Conservation (phyloP, 2,329 filamentous ascomycete genomes). For the Plectosphaerella plurivora region DNA sequence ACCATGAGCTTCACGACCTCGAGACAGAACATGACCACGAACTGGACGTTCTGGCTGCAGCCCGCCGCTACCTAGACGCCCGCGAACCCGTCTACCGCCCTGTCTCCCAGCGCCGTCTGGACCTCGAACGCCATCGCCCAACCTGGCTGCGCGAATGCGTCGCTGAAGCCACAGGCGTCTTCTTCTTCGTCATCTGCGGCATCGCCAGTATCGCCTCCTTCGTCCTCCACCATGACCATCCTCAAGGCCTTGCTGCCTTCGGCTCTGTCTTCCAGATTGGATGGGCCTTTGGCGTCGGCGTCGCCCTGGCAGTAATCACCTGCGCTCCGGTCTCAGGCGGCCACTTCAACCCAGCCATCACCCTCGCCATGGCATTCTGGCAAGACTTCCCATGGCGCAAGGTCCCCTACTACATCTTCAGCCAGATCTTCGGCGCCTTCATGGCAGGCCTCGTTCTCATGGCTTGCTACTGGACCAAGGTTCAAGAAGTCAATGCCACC, state of each 20-base stretch:
- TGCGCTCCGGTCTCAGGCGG: slow-evolving; percentile 46
- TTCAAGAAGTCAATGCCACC: slow-evolving; percentile 18
- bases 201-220: slow-evolving; percentile 49
- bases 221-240: slow-evolving; percentile 39
- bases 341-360: slow-evolving; percentile 50
- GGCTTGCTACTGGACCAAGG: slow-evolving; percentile 51
- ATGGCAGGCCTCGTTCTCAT: slow-evolving; percentile 50
- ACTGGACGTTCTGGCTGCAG: not conserved
- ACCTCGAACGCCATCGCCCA: slow-evolving; percentile 49
- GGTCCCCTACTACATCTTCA: slow-evolving; percentile 51
- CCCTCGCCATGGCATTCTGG: slow-evolving; percentile 41
- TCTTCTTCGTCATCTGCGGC: slow-evolving; percentile 51
- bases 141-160: slow-evolving; percentile 50
- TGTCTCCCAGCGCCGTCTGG: slow-evolving; percentile 47
- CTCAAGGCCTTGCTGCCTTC: slow-evolving; percentile 18
- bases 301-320: slow-evolving; percentile 55
- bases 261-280: slow-evolving; percentile 53
- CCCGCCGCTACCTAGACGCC: slow-evolving; percentile 1
- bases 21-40: not conserved
- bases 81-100: slow-evolving; percentile 18
- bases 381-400: slow-evolving; percentile 57
- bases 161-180: slow-evolving; percentile 53
- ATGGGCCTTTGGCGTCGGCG: slow-evolving; percentile 50
- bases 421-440: slow-evolving; percentile 53
- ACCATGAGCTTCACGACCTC: not conserved